Conservation (phyloP, 805 yeast species). For the Zygosaccharomyces siamensis region DNA sequence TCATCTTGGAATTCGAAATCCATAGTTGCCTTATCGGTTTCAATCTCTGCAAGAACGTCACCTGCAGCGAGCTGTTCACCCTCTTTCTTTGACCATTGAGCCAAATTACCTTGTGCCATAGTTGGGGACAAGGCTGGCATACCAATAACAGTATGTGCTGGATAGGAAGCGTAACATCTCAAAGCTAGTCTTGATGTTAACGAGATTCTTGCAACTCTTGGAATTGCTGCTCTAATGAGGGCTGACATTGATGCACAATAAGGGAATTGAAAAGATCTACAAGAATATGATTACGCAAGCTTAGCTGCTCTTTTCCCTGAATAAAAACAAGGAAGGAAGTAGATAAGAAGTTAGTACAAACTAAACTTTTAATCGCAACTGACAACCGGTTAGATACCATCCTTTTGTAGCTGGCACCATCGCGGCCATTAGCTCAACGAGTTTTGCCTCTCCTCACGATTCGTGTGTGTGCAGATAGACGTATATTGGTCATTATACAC, state of each 20-base stretch:
- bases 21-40: slow-evolving; percentile 97
- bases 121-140: slow-evolving; percentile 99
- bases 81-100: slow-evolving; percentile 80
- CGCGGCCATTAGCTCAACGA: slow-evolving; percentile 1
- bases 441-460: slow-evolving; percentile 3
- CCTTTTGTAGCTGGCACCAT: slow-evolving; percentile 4
- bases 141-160: slow-evolving; percentile 79
- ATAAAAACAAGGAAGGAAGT: no score
- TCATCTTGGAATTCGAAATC: slow-evolving; percentile 98
- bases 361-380: neutral
- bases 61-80: slow-evolving; percentile 91
- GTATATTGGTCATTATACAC: neutral
- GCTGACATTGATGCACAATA: slow-evolving; percentile 25
- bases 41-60: slow-evolving; percentile 92
- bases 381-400: neutral
- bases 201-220: slow-evolving; percentile 23
- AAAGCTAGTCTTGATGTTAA: slow-evolving; percentile 20
- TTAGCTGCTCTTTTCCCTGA: neutral
- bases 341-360: neutral
- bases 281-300: slow-evolving; percentile 3
- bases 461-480: neutral
- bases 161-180: slow-evolving; percentile 48
- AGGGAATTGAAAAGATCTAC: neutral
- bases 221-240: slow-evolving; percentile 27
- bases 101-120: slow-evolving; percentile 93